Conservation (phyloP, 495 filamentous ascomycete species). For the Tuber indicum region DNA sequence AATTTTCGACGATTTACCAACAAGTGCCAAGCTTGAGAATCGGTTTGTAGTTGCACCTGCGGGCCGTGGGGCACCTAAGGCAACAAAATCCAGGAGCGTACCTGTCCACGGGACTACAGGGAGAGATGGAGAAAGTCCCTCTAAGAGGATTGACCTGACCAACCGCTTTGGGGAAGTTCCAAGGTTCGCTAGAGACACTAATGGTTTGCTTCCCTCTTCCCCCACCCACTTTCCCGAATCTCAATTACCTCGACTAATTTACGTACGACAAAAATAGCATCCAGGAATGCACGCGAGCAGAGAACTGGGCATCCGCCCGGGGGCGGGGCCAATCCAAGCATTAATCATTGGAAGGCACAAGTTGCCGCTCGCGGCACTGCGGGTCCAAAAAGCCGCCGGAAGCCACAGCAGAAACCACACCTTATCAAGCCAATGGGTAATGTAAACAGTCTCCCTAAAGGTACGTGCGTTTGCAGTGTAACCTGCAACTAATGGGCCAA, state of each 20-base stretch:
- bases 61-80: constrained; percentile 61
- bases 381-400: constrained; percentile 50
- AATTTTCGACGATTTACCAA: constrained; percentile 89
- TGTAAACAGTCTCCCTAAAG: constrained; percentile 57
- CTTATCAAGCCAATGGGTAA: constrained; percentile 66
- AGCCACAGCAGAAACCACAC: constrained; percentile 57
- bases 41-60: constrained; percentile 75
- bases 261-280: constrained; percentile 82
- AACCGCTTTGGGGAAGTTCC: constrained; percentile 56
- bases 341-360: constrained; percentile 73
- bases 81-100: constrained; percentile 57
- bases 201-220: constrained; percentile 51
- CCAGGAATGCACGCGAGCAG: constrained; percentile 82
- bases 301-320: constrained; percentile 51
- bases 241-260: constrained; percentile 58
- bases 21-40: constrained; percentile 71
- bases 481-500: constrained; percentile 1
- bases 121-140: constrained; percentile 38
- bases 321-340: constrained; percentile 52
- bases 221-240: constrained; percentile 5
- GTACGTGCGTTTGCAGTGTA: constrained; percentile 48
- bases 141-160: constrained; percentile 43
- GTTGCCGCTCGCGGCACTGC: constrained; percentile 58
- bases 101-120: constrained; percentile 44
- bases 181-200: constrained; percentile 88